These are phyloP conservation scores for Fusarium goolgardi DNA, from an alignment of 2,329 filamentous ascomycete genomes.

Conservation along the genomic window DNA sequence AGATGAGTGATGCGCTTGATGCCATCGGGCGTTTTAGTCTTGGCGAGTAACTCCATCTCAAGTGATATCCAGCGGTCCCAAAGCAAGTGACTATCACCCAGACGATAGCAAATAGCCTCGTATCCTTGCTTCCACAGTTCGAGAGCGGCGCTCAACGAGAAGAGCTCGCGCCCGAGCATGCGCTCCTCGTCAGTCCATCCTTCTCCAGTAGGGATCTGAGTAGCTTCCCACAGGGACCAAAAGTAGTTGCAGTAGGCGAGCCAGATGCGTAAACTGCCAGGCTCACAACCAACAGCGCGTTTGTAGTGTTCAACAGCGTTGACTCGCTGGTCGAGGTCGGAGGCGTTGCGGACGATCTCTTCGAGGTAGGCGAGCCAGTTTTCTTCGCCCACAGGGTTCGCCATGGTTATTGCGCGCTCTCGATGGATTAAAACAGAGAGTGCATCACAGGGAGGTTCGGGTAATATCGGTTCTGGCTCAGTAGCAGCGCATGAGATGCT, in stretches of 20 bases:
- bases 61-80: slow-evolving; percentile 84
- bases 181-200: slow-evolving; percentile 76
- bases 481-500: slow-evolving; percentile 25
- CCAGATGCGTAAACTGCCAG: slow-evolving; percentile 80
- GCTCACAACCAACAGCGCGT: slow-evolving; percentile 76
- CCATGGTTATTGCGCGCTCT: slow-evolving; percentile 54
- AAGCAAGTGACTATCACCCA: slow-evolving; percentile 80
- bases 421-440: slow-evolving; percentile 25
- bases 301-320: slow-evolving; percentile 78
- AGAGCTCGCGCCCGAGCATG: slow-evolving; percentile 75
- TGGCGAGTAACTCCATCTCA: slow-evolving; percentile 73
- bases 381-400: slow-evolving; percentile 76
- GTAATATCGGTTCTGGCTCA: slow-evolving; percentile 15
- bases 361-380: slow-evolving; percentile 82
- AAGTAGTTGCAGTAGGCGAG: slow-evolving; percentile 82
- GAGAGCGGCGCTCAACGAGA: slow-evolving; percentile 74
- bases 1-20: slow-evolving; percentile 74
- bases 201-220: slow-evolving; percentile 63
- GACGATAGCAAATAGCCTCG: slow-evolving; percentile 76
- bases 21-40: slow-evolving; percentile 65
- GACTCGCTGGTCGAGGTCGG: slow-evolving; percentile 74
- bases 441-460: slow-evolving; percentile 43
- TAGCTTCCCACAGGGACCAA: slow-evolving; percentile 74
- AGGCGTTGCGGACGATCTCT: slow-evolving; percentile 72
- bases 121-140: slow-evolving; percentile 79